Evolutionary conservation across 495 filamentous ascomycete genomes (phyloP), one percentile per base, ranked within the genome.

Genomic region (Penicillium canescens): DNA sequence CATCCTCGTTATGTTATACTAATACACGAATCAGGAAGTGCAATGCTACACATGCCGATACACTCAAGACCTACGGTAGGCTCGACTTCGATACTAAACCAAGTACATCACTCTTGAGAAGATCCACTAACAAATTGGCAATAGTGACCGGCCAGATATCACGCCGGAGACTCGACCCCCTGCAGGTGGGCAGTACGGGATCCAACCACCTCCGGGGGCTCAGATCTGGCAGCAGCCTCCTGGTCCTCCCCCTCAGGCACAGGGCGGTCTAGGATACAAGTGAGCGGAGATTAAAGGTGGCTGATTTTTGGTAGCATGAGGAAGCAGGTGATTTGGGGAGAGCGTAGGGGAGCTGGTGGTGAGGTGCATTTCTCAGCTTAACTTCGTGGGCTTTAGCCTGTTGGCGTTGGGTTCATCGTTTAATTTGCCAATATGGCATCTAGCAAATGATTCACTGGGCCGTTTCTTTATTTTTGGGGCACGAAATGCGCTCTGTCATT

Each of bases 1-100:
- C 8, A 7, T 31, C 9, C 0, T 7, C 28, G 9, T 31, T 31
- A 31, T 31, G 0, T 0, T 31, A 31, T 33, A 42, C 58, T 69
- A 61, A 76, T 44, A 21, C 3, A 26, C 28, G 24, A 38, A 50
- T 33, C 47, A 80, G 71, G 79, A 82, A 63, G 78, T 81, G 31
- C 69, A 67, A 18, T 82, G 79, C 59, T 67, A 74, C 55, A 80
- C 77, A 49, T 82, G 79, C 56, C 74, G 74, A 46, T 80, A 76
- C 59, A 78, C 69, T 34, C 79, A 82, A 57, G 79, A 81, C 50
- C 54, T 82, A 26, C 70, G 75, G 78, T 79, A 65, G 44, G 68
- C 52, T n/a, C 6, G n/a, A 21, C 18, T 13, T 12, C 11, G 14
- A 11, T 33, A 12, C 16, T 11, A 11, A 49, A n/a, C 11, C 36